Percentiles rank a stretch among this genome's conserved stretches.
Evolutionary conservation across 2,329 filamentous ascomycete genomes (phyloP).

Genomic region (Mycosphaerella arachidis): DNA sequence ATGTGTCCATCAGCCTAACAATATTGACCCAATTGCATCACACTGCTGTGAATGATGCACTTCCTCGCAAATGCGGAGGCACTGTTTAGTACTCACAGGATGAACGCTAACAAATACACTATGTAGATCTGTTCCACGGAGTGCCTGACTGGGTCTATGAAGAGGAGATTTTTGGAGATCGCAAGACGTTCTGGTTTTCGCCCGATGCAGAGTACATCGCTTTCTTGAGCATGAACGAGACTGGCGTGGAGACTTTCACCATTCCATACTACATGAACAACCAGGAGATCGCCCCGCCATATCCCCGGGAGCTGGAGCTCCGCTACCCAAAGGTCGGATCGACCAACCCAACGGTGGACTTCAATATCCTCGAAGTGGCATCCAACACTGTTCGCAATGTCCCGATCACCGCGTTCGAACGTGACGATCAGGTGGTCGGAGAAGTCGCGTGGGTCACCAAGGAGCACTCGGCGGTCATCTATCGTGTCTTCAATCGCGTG

Average conservation of each 20-base stretch:
- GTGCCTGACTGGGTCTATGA: constrained; percentile 64
- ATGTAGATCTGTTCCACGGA: constrained; percentile 54
- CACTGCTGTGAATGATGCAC: no score
- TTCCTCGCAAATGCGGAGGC: no score
- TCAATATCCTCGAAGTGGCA: constrained; percentile 55
- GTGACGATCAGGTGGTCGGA: constrained; percentile 60
- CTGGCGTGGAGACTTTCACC: constrained; percentile 61
- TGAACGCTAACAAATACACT: no score
- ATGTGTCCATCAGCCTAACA: no score
- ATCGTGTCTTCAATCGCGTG: constrained; percentile 64
- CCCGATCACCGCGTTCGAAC: constrained; percentile 54
- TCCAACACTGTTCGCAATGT: constrained; percentile 44
- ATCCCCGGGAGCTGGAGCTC: constrained; percentile 59
- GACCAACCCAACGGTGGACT: constrained; percentile 60
- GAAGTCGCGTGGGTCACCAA: constrained; percentile 65
- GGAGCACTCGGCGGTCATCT: constrained; percentile 56
- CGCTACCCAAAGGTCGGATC: constrained; percentile 66
- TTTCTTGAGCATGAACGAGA: constrained; percentile 59
- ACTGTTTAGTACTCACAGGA: no score
- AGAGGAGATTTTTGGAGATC: constrained; percentile 53
- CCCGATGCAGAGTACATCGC: constrained; percentile 53
- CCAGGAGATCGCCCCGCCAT: constrained; percentile 53
- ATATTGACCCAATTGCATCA: no score
- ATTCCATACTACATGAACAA: constrained; percentile 64
- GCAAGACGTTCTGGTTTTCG: constrained; percentile 54